phyloP scores from a whole-genome alignment of 305 asterid genomes.

The Solanum hybrid region DNA sequence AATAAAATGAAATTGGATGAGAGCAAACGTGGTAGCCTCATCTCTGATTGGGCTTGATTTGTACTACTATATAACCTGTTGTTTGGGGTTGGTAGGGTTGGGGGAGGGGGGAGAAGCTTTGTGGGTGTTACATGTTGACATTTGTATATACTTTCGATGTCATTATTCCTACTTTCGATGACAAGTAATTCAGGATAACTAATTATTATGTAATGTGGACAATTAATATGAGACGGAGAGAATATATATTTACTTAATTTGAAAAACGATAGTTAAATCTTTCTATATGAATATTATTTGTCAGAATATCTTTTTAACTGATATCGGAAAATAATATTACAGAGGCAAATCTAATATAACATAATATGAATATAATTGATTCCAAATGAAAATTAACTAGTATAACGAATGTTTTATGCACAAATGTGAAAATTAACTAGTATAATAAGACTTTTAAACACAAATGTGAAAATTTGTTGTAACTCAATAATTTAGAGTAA shows the following conservation, averaged over 20 bases:
- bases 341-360: neutral
- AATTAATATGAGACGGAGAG: neutral
- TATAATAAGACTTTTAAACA: neutral
- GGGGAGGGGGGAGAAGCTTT: neutral
- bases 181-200: neutral
- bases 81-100: neutral
- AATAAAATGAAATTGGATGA: conserved; percentile 6
- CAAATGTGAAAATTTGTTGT: neutral
- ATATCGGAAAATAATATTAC: too few species aligned
- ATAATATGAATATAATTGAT: too few species aligned
- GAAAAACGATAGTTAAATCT: fast-evolving
- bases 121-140: neutral
- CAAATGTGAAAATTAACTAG: neutral
- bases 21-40: conserved; percentile 17
- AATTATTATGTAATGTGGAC: neutral
- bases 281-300: neutral
- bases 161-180: neutral
- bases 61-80: conserved; percentile 3
- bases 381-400: neutral
- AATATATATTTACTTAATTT: neutral
- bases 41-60: conserved; percentile 11
- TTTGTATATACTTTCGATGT: neutral
- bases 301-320: neutral
- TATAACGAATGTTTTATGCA: neutral
- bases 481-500: neutral